These are phyloP conservation scores for Chamaecyparis obtusa DNA, from an alignment of 75 land plant genomes.

Conservation along the genomic window DNA sequence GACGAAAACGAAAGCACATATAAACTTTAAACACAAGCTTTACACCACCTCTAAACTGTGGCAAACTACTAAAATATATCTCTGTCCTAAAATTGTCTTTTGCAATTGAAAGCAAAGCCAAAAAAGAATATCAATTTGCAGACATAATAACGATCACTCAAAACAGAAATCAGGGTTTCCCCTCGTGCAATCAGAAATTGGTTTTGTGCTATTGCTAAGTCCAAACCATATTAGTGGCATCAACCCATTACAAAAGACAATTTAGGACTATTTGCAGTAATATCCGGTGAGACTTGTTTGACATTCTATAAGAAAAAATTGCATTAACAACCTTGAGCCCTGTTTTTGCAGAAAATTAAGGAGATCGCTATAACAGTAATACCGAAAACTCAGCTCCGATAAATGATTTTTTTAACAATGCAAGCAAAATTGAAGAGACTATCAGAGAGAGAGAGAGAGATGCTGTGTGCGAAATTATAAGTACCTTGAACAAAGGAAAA, in stretches of 20 bases:
- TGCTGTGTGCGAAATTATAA: too few relatives aligned
- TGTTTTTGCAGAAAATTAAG: too few relatives aligned
- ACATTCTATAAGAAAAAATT: too few relatives aligned
- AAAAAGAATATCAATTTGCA: background rate
- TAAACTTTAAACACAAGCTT: background rate
- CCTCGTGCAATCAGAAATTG: background rate
- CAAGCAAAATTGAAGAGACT: too few relatives aligned
- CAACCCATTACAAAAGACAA: too few relatives aligned
- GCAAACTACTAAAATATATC: background rate
- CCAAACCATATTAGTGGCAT: background rate
- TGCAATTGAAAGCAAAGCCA: background rate
- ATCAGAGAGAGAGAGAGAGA: too few relatives aligned
- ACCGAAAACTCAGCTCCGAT: too few relatives aligned
- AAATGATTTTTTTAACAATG: too few relatives aligned
- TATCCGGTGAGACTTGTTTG: background rate
- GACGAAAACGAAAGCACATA: background rate
- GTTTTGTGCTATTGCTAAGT: background rate
- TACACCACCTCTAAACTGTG: background rate
- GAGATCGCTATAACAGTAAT: too few relatives aligned
- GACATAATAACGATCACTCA: background rate
- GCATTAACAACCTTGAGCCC: background rate
- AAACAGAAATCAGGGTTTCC: background rate
- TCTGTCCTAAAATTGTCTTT: background rate
- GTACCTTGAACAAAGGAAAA: too few relatives aligned
- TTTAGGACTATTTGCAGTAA: background rate